These are phyloP conservation scores for Jimgerdemannia flammicorona DNA, from an alignment of 192 early-diverging fungal species.

Conservation along the genomic window DNA sequence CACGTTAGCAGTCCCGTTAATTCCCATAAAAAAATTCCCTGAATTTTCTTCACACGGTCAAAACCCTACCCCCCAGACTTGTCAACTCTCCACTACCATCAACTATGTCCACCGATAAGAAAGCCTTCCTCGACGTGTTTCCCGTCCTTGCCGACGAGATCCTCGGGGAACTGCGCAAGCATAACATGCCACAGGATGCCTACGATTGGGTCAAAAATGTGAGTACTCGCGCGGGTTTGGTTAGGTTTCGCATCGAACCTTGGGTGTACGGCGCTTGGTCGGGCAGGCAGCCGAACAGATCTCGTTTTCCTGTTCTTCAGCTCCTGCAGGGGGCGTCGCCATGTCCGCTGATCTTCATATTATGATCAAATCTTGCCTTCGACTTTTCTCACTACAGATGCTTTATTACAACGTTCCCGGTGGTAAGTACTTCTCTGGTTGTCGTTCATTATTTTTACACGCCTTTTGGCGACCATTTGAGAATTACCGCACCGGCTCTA, in stretches of 20 bases:
- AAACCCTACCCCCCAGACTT: neutral
- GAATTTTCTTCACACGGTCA: neutral
- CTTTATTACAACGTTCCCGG: slow-evolving; percentile 57
- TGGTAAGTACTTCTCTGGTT: slow-evolving; percentile 31
- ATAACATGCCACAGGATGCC: slow-evolving; percentile 67
- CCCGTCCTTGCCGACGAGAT: slow-evolving; percentile 72
- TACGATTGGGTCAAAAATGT: slow-evolving; percentile 62
- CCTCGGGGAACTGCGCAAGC: slow-evolving; percentile 61
- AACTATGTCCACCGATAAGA: slow-evolving; percentile 20
- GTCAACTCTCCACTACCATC: too few species aligned
- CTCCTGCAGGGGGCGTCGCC: too few species aligned
- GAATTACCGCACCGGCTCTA: neutral
- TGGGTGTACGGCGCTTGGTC: too few species aligned
- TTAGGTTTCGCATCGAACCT: neutral
- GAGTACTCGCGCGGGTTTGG: slow-evolving; percentile 32
- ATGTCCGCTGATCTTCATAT: neutral
- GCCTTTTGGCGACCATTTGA: neutral
- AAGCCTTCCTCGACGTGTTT: slow-evolving; percentile 71
- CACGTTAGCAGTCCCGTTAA: too few species aligned
- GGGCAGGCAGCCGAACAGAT: too few species aligned
- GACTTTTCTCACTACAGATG: slow-evolving; percentile 22
- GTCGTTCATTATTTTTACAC: neutral
- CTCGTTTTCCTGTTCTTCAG: neutral
- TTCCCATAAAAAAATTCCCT: neutral
- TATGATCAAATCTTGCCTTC: neutral